Base-by-base conservation (phyloP, 2,329 filamentous ascomycete species). In the Onygenales sp. region DNA sequence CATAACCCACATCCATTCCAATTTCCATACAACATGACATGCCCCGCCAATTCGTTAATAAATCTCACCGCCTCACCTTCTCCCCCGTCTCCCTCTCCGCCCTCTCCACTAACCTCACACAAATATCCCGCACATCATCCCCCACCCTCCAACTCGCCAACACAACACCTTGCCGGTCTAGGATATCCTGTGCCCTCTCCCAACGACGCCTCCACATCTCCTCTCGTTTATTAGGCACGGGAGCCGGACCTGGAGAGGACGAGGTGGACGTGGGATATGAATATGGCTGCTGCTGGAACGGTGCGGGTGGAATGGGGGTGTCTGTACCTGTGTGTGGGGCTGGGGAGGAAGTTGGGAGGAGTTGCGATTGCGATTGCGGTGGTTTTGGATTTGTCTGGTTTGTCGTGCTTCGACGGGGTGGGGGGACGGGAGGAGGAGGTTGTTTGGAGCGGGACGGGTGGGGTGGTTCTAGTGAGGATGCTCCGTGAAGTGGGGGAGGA, bases 121-220 rank as follows among this genome's bases (percentile, higher is more conserved):
- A 73, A 31, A 74, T 65, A 52, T 74, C 70, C 57, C 73, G 66
- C 6, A 68, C 71, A 62, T 77, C 75, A 27, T 61, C 62, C 1
- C 75, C 75, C 6, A 71, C 68, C 47, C 73, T 68, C 75, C 75
- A 77, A 54, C 66, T 72, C 40, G 67, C 64, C 17, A 77, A 58
- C 8, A 74, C 63, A 17, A 77, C 72, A 1, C 70, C 71, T 14
- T 70, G 63, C 5, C 68, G 59, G 2, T 67, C 63, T 37, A 77
- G 64, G 13, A 74, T 67, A 3, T 71, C 68, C 32, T 69, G 69
- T 0, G 75, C 72, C 3, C 72, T 64, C 42, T 67, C 69, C 75
- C 74, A 77, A 34, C 75, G 68, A 31, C 74, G 68, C 42, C 66
- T 65, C 75, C 75, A 77, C 7, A 76, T 61, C 52, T 77, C 75